These are phyloP conservation scores for Leccinum barrowsii DNA, from an alignment of 768 basidiomycete genomes.

Conservation along the genomic window DNA sequence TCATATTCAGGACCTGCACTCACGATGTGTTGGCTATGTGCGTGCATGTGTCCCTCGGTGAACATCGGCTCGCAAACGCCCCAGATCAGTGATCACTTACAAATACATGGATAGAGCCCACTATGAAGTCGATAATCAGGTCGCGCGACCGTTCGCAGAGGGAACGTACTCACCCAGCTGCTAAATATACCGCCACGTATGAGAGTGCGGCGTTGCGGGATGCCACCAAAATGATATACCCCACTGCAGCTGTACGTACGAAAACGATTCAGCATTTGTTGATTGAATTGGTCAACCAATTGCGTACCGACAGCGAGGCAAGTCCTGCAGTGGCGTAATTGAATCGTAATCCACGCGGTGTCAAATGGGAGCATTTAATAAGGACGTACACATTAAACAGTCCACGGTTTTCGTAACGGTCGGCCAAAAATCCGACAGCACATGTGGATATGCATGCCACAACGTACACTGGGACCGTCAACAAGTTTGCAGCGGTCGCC, in stretches of 20 bases:
- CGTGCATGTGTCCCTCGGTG: neutral
- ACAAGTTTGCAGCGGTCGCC: constrained; percentile 71
- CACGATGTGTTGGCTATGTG: constrained; percentile 56
- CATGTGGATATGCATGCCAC: constrained; percentile 68
- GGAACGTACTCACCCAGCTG: constrained; percentile 50
- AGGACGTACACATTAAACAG: constrained; percentile 57
- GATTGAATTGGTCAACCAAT: neutral
- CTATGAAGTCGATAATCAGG: constrained; percentile 28
- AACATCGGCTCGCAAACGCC: neutral
- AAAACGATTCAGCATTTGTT: neutral
- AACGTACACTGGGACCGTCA: constrained; percentile 75
- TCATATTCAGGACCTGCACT: constrained; percentile 11
- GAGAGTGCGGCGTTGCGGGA: constrained; percentile 63
- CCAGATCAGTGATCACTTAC: constrained; percentile 37
- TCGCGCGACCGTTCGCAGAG: too few relatives aligned
- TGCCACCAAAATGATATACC: constrained; percentile 67
- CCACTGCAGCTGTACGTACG: constrained; percentile 42
- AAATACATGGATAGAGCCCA: constrained; percentile 72
- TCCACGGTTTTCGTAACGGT: constrained; percentile 57
- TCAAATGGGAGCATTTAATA: neutral
- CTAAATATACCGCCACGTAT: constrained; percentile 69
- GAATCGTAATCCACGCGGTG: neutral
- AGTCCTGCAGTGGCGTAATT: constrained; percentile 9
- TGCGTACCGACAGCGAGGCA: constrained; percentile 28
- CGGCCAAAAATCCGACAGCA: constrained; percentile 58